Percentiles rank a stretch among this genome's conserved stretches.
Conservation (phyloP, 495 filamentous ascomycete species). For the Aspergillus saccharolyticus region DNA sequence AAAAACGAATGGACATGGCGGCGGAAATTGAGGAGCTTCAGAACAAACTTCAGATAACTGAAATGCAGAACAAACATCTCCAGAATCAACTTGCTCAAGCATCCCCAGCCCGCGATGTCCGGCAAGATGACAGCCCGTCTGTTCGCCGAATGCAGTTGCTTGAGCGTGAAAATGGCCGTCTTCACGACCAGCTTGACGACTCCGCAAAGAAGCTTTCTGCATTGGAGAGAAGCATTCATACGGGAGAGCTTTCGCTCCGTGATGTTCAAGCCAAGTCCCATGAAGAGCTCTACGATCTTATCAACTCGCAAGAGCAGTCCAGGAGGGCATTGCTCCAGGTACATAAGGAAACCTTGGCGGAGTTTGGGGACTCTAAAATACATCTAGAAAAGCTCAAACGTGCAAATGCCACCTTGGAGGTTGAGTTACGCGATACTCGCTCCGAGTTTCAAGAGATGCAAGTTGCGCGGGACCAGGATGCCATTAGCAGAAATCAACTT, state of each 20-base stretch:
- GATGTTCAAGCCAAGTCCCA: slow-evolving; percentile 92
- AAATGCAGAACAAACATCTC: slow-evolving; percentile 95
- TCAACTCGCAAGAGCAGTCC: slow-evolving; percentile 91
- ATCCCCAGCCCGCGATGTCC: slow-evolving; percentile 52
- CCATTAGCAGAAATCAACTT: slow-evolving; percentile 75
- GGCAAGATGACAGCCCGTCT: slow-evolving; percentile 82
- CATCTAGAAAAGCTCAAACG: slow-evolving; percentile 83
- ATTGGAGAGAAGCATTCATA: slow-evolving; percentile 78
- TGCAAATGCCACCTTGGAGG: slow-evolving; percentile 68
- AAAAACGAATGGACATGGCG: slow-evolving; percentile 85
- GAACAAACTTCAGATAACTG: slow-evolving; percentile 88
- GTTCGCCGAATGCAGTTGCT: slow-evolving; percentile 80
- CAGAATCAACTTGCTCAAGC: slow-evolving; percentile 77
- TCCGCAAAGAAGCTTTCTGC: slow-evolving; percentile 89
- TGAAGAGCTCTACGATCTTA: slow-evolving; percentile 88
- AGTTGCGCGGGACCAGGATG: slow-evolving; percentile 74
- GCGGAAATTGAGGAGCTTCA: slow-evolving; percentile 89
- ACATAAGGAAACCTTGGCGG: slow-evolving; percentile 79
- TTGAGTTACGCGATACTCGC: slow-evolving; percentile 80
- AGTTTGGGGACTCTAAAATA: slow-evolving; percentile 77
- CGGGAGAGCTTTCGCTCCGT: slow-evolving; percentile 83
- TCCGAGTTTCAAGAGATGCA: slow-evolving; percentile 81
- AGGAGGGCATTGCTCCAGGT: slow-evolving; percentile 73
- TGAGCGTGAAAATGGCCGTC: slow-evolving; percentile 83
- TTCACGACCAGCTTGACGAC: slow-evolving; percentile 94